A percentile compares a stretch with the other conserved stretches of the same genome.
Evolutionary conservation across 2,329 filamentous ascomycete species (phyloP).

Genomic region (Torrubiella hemipterigena): DNA sequence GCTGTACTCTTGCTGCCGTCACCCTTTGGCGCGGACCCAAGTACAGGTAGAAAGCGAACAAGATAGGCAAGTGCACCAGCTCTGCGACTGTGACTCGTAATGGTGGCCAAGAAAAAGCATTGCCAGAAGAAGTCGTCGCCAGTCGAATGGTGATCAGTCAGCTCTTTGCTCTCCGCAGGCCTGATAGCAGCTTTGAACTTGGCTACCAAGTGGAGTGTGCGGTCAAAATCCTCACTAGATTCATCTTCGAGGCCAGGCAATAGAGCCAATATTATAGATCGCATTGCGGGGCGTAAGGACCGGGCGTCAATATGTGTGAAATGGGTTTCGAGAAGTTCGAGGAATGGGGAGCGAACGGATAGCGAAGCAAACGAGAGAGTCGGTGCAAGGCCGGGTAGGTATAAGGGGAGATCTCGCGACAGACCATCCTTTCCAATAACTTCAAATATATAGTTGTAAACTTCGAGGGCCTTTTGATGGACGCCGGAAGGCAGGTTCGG

Average conservation of each 20-base stretch:
- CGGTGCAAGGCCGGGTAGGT: conserved; percentile 78
- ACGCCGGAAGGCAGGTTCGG: conserved; percentile 88
- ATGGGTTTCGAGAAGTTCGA: conserved; percentile 72
- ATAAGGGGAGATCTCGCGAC: conserved; percentile 71
- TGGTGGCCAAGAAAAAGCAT: conserved; percentile 84
- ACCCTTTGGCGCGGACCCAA: conserved; percentile 12
- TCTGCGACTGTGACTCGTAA: conserved; percentile 76
- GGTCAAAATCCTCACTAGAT: conserved; percentile 92
- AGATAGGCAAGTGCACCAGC: conserved; percentile 84
- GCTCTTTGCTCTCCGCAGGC: conserved; percentile 35
- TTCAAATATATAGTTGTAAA: conserved; percentile 82
- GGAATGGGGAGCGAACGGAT: conserved; percentile 74
- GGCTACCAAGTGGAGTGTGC: conserved; percentile 67
- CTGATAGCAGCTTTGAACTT: conserved; percentile 61
- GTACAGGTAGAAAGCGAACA: conserved; percentile 56
- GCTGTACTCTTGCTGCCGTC: conserved; percentile 9
- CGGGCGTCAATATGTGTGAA: conserved; percentile 60
- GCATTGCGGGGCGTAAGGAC: conserved; percentile 74
- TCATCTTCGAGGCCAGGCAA: conserved; percentile 91
- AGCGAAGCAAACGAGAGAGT: conserved; percentile 92
- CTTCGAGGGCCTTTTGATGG: conserved; percentile 92
- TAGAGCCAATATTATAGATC: conserved; percentile 78
- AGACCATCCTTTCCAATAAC: conserved; percentile 73
- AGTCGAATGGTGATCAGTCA: conserved; percentile 39
- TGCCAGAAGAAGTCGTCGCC: conserved; percentile 95